Conservation (phyloP, 2,329 filamentous ascomycete species). For the Capronia americana region DNA sequence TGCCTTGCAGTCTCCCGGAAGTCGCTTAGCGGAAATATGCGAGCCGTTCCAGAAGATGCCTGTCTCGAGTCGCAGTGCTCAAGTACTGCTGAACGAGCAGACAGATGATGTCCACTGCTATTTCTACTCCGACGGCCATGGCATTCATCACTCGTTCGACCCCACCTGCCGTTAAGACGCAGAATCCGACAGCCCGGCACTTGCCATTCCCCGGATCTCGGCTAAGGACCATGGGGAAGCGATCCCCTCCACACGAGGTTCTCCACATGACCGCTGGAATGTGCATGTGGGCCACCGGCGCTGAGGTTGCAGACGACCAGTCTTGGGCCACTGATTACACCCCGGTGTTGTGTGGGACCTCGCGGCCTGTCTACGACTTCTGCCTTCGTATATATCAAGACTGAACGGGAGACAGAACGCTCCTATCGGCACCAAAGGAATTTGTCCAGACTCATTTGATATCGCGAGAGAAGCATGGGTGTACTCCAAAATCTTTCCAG, state of each 20-base stretch:
- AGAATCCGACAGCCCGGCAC: neutral
- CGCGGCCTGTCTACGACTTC: neutral
- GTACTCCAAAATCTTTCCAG: slow-evolving; percentile 23
- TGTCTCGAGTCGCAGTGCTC: neutral
- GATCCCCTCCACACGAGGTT: slow-evolving; percentile 6
- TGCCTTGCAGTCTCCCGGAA: neutral
- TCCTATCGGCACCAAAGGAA: neutral
- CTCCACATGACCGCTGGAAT: slow-evolving; percentile 14
- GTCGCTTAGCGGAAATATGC: neutral
- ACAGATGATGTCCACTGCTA: neutral
- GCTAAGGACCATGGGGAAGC: slow-evolving; percentile 6
- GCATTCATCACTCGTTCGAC: neutral
- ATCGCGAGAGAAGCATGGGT: slow-evolving; percentile 14
- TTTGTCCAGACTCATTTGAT: neutral
- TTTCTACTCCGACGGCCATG: neutral
- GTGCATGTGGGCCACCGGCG: slow-evolving; percentile 3
- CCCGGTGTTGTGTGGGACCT: slow-evolving; percentile 10
- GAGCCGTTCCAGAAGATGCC: neutral
- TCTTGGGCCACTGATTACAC: neutral
- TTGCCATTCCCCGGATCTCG: slow-evolving; percentile 10
- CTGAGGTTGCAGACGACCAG: neutral
- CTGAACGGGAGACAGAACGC: neutral
- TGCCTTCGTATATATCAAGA: slow-evolving; percentile 6
- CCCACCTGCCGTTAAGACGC: neutral
- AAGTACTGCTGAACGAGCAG: neutral